Percentiles rank a stretch among this genome's conserved stretches.
phyloP scores from a whole-genome alignment of 345 rosid species.

The Capsella bursapastoris region DNA sequence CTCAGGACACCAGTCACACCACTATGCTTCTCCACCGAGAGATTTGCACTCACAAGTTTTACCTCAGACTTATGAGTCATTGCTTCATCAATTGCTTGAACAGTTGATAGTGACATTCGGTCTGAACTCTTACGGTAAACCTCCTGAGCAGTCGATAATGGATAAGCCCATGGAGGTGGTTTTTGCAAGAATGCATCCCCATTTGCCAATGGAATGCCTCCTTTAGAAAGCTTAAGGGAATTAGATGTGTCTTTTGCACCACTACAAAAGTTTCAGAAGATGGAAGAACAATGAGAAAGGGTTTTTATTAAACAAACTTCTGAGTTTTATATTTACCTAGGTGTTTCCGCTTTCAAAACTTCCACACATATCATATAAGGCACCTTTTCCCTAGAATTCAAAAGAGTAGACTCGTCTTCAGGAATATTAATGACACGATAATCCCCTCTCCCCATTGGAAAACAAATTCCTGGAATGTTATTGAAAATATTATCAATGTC shows the following conservation, averaged over 20 bases:
- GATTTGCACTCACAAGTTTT: conserved; percentile 68
- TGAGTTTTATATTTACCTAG: conserved; percentile 56
- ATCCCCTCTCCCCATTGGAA: conserved; percentile 96
- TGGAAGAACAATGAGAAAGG: conserved; percentile 31
- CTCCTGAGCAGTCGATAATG: conserved; percentile 93
- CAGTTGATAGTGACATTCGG: conserved; percentile 91
- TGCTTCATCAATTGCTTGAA: conserved; percentile 98
- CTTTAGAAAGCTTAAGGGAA: conserved; percentile 83
- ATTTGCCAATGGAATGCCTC: conserved; percentile 96
- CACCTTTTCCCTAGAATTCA: conserved; percentile 99
- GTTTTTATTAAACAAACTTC: neutral
- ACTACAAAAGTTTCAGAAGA: conserved; percentile 49
- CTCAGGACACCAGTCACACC: conserved; percentile 32
- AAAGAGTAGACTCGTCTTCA: conserved; percentile 93
- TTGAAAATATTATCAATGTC: conserved; percentile 20
- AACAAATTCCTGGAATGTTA: conserved; percentile 76
- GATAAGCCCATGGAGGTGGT: conserved; percentile 99
- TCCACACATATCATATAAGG: conserved; percentile 90
- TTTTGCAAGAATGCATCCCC: conserved; percentile 92
- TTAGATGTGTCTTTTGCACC: conserved; percentile 66
- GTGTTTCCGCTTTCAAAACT: conserved; percentile 83
- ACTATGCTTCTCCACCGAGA: conserved; percentile 59
- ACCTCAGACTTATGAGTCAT: conserved; percentile 83
- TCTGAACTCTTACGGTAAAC: conserved; percentile 92
- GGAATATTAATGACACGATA: conserved; percentile 94